A percentile compares a stretch with the other conserved stretches of the same genome.
Evolutionary conservation across 148 eudicot genomes (phyloP).

Genomic region (Limonium bicolor): DNA sequence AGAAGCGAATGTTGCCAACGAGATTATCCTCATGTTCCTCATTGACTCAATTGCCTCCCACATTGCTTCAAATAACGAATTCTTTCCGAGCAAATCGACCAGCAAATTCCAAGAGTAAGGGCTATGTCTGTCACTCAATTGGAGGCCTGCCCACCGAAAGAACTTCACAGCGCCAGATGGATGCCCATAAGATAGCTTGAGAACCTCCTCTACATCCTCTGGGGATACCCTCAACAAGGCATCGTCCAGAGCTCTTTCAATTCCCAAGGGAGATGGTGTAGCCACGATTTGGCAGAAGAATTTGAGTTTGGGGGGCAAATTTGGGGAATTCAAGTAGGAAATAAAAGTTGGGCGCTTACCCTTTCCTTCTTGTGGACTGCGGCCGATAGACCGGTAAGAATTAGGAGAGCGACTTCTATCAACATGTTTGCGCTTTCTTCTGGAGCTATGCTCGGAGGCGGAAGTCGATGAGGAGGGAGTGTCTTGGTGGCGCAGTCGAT

Average conservation of each 20-base stretch:
- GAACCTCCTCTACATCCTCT: slow-evolving; percentile 53
- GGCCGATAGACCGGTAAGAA: slow-evolving; percentile 4
- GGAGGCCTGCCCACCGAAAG: slow-evolving; percentile 57
- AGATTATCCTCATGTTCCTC: slow-evolving; percentile 39
- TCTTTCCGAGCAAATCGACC: slow-evolving; percentile 71
- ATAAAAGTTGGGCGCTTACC: slow-evolving; percentile 29
- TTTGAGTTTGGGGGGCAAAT: slow-evolving; percentile 31
- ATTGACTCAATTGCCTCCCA: slow-evolving; percentile 84
- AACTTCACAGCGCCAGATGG: slow-evolving; percentile 59
- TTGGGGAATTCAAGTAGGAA: slow-evolving; percentile 34
- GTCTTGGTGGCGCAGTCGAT: slow-evolving; percentile 13
- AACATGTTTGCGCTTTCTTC: slow-evolving; percentile 13
- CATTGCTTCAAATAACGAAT: slow-evolving; percentile 64
- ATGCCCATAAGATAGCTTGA: slow-evolving; percentile 32
- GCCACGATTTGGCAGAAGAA: slow-evolving; percentile 54
- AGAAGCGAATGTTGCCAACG: slow-evolving; percentile 56
- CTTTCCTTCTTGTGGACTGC: background rate
- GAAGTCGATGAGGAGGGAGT: slow-evolving; percentile 16
- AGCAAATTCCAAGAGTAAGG: slow-evolving; percentile 64
- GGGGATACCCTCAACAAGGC: slow-evolving; percentile 21
- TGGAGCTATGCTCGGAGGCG: background rate
- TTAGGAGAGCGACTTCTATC: background rate
- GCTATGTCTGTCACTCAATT: slow-evolving; percentile 28
- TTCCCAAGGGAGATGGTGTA: slow-evolving; percentile 16
- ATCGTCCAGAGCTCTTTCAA: slow-evolving; percentile 43